Evolutionary conservation across 2,329 filamentous ascomycete genomes (phyloP), one percentile per base, ranked within the genome.

Genomic region (Thermomyces lanuginosus): DNA sequence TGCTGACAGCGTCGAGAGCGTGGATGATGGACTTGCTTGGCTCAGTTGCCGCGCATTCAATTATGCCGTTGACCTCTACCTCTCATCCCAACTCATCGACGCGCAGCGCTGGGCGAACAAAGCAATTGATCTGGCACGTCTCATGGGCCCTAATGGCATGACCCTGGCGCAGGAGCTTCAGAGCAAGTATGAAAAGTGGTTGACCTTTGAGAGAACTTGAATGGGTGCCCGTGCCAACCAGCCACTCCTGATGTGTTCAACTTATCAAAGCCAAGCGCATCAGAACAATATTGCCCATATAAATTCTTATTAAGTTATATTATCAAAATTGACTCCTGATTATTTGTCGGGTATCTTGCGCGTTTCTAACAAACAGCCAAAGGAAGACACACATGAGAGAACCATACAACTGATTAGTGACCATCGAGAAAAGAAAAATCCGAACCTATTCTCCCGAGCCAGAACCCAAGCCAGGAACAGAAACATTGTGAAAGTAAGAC

Each of bases 21-120:
- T 66, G 2, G 32, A 48, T 5, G 57, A 59, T 3, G 70, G 74
- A 42, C 49, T 73, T 12, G 60, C 65, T 30, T 72, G 66, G 62
- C 50, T 75, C 4, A 63, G 66, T 4, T 61, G 58, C 0, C 59
- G 56, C 8, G 39, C 59, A 0, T 70, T 69, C 42, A 74, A 73
- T 34, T 56, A 53, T 12, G 64, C 62, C 0, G 56, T 72, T 3
- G 68, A 72, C 33, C 56, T 62, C 11, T 64, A 64, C 30, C 32
- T 37, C 1, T 43, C 41, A 1, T n/a, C n/a, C 11, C 37, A 39
- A 10, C 51, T 55, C 27, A 36, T 18, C 4, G 39, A 43, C n/a
- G 51, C 44, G 35, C 38, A 37, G 9, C 39, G 42, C 8, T 57
- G 53, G 54, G 53, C 41, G 2, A 32, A 37, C 19, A 55, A 48